A percentile compares a stretch with the other conserved stretches of the same genome.
Conservation (phyloP, 2,329 filamentous ascomycete species). For the Aspergillus niger region DNA sequence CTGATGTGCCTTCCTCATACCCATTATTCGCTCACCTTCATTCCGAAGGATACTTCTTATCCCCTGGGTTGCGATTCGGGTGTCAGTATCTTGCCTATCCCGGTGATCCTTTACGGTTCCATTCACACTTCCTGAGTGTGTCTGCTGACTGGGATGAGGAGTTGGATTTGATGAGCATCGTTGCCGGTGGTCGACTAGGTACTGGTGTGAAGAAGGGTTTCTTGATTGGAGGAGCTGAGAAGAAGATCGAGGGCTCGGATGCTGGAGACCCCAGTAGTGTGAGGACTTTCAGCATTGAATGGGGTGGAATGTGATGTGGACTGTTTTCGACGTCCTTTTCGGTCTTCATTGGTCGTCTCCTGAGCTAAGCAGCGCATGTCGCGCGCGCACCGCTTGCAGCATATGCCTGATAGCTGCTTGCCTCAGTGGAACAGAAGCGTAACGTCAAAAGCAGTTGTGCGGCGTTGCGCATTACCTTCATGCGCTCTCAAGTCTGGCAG, state of each 20-base stretch:
- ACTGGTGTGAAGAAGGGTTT: constrained; percentile 97
- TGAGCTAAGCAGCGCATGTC: neutral
- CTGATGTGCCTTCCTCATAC: constrained; percentile 57
- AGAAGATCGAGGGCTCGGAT: constrained; percentile 41
- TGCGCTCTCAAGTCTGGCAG: neutral
- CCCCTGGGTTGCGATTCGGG: constrained; percentile 90
- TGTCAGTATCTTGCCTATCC: constrained; percentile 95
- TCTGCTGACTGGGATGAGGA: constrained; percentile 84
- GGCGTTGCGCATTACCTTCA: neutral
- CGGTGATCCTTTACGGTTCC: constrained; percentile 89
- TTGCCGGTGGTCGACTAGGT: constrained; percentile 82
- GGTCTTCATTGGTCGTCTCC: neutral
- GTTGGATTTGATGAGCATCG: constrained; percentile 79
- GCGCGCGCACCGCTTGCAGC: neutral
- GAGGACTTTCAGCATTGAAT: constrained; percentile 83
- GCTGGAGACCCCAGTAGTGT: constrained; percentile 42
- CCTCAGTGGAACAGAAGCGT: neutral
- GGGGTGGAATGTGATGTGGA: constrained; percentile 78
- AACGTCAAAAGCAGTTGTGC: neutral
- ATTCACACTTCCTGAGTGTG: constrained; percentile 90
- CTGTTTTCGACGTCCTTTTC: neutral
- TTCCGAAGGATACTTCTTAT: constrained; percentile 77
- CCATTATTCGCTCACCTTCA: constrained; percentile 82
- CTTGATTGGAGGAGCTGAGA: constrained; percentile 71
- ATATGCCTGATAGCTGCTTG: neutral